Percentiles rank a stretch among this genome's conserved stretches.
phyloP scores from a whole-genome alignment of 768 basidiomycete genomes.

The Bullera alba region DNA sequence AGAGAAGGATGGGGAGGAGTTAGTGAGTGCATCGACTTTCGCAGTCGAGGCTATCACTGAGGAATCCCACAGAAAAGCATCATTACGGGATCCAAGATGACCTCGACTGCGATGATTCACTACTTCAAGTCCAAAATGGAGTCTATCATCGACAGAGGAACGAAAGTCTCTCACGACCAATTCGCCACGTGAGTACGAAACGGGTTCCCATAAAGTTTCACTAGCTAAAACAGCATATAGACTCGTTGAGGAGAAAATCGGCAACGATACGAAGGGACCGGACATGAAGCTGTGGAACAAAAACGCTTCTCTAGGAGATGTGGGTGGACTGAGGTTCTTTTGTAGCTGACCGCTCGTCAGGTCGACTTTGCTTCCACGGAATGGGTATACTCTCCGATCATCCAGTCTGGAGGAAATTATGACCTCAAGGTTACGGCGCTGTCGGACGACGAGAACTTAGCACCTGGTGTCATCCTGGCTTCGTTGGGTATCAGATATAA shows the following conservation, averaged over 20 bases:
- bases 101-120: conserved; percentile 74
- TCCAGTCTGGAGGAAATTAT: conserved; percentile 88
- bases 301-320: conserved; percentile 63
- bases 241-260: conserved; percentile 80
- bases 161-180: conserved; percentile 80
- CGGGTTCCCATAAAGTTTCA: not conserved
- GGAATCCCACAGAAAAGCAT: conserved; percentile 62
- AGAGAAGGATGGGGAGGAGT: conserved; percentile 83
- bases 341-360: conserved; percentile 47
- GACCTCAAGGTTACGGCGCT: conserved; percentile 81
- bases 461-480: conserved; percentile 78
- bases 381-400: conserved; percentile 90
- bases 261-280: conserved; percentile 78
- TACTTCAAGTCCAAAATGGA: conserved; percentile 84
- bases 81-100: conserved; percentile 66
- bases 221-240: conserved; percentile 22
- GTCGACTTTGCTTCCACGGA: conserved; percentile 85
- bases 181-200: conserved; percentile 53
- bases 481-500: conserved; percentile 86
- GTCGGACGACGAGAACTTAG: conserved; percentile 71
- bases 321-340: conserved; percentile 47
- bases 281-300: conserved; percentile 87
- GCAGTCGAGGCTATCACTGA: not conserved
- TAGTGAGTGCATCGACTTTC: conserved; percentile 53
- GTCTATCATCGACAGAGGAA: conserved; percentile 81